Conservation (phyloP, 1,139 yeast genomes). For the Blastobotrys persicus region DNA sequence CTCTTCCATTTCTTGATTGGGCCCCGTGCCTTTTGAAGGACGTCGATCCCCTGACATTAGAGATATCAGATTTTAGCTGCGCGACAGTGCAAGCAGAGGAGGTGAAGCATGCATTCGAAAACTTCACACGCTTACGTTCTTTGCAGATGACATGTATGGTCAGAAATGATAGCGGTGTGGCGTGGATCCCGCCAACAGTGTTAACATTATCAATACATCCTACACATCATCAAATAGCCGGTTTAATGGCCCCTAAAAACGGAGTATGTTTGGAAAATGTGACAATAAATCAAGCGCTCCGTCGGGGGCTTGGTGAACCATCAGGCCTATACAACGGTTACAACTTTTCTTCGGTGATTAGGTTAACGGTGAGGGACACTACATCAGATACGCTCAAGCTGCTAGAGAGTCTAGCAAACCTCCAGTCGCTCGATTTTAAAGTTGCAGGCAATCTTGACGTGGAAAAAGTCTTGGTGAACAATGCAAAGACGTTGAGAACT, state of each 20-base stretch:
- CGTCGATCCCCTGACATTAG: not conserved
- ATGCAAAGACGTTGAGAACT: not conserved
- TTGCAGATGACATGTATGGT: not conserved
- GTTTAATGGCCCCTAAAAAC: not conserved
- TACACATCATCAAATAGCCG: not conserved
- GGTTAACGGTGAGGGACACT: not conserved
- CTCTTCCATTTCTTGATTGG: slow-evolving; percentile 1
- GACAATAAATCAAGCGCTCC: not conserved
- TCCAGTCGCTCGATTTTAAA: not conserved
- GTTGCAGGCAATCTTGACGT: not conserved
- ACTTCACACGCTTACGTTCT: slow-evolving; percentile 1
- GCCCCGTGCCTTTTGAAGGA: slow-evolving; percentile 1
- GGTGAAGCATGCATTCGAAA: not conserved
- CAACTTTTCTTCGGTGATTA: not conserved
- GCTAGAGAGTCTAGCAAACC: not conserved
- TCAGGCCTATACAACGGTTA: slow-evolving; percentile 1
- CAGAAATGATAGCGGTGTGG: not conserved
- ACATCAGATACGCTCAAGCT: not conserved
- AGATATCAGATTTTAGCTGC: not conserved
- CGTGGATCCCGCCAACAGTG: slow-evolving; percentile 3
- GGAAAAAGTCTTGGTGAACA: not conserved
- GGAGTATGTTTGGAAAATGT: not conserved
- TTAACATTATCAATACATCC: slow-evolving; percentile 2
- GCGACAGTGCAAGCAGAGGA: not conserved
- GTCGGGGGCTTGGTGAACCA: not conserved